phyloP scores from a whole-genome alignment of 768 basidiomycete species.

The Candolleomyces efflorescens region DNA sequence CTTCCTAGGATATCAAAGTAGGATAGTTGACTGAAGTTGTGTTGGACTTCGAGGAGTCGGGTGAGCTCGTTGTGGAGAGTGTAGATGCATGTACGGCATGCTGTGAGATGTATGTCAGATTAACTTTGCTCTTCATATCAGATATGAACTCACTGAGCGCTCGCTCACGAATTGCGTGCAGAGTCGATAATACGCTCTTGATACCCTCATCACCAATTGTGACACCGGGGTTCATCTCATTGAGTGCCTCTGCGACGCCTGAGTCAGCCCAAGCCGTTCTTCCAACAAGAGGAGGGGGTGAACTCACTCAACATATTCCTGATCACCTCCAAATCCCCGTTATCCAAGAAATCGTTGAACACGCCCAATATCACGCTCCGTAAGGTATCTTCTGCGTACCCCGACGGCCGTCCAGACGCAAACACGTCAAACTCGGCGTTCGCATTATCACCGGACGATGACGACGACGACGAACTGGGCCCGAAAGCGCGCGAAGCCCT shows the following conservation, averaged over 20 bases:
- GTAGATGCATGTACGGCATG: conserved; percentile 72
- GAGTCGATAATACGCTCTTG: conserved; percentile 64
- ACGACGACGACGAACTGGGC: background rate
- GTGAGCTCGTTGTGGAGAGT: conserved; percentile 68
- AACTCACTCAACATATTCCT: conserved; percentile 68
- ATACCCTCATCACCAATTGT: conserved; percentile 77
- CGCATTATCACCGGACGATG: background rate
- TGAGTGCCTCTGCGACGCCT: conserved; percentile 54
- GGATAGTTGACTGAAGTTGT: conserved; percentile 66
- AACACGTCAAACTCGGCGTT: conserved; percentile 47
- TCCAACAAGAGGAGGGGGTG: background rate
- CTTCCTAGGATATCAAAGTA: conserved; percentile 78
- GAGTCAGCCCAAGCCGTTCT: background rate
- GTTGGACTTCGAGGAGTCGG: conserved; percentile 80
- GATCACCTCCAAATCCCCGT: conserved; percentile 81
- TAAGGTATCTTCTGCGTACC: conserved; percentile 76
- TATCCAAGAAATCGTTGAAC: conserved; percentile 75
- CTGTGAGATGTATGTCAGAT: conserved; percentile 27
- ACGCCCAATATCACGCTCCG: conserved; percentile 68
- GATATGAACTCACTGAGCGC: conserved; percentile 54
- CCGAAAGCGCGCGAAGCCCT: background rate
- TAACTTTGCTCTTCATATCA: conserved; percentile 6
- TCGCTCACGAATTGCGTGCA: conserved; percentile 69
- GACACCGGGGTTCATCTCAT: conserved; percentile 76
- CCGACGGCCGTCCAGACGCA: conserved; percentile 40